Percentiles rank a stretch among this genome's conserved stretches.
Evolutionary conservation across 306 rosid genomes (phyloP).

Genomic region (Malus asiatica): DNA sequence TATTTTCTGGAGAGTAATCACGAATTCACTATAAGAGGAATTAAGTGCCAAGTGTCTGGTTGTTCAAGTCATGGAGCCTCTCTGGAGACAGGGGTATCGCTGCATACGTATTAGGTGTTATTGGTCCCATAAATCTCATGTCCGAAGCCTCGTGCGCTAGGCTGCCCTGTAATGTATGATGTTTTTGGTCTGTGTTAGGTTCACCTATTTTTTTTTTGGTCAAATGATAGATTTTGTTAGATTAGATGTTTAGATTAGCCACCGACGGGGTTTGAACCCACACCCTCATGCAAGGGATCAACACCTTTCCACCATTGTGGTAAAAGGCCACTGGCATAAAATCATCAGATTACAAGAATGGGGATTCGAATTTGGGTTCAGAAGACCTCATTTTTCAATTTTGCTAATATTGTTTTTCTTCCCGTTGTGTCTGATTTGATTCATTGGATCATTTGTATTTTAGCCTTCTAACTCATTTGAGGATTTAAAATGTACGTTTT

Average conservation of each 20-base stretch:
- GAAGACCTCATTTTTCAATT: background rate
- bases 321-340: no score
- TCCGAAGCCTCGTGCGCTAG: background rate
- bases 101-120: background rate
- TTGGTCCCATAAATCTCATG: background rate
- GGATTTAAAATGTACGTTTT: background rate
- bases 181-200: background rate
- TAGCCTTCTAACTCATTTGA: background rate
- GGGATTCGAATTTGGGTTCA: no score
- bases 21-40: background rate
- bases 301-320: no score
- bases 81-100: no score
- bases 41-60: background rate
- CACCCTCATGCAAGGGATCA: no score
- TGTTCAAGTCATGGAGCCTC: background rate
- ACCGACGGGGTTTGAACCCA: no score
- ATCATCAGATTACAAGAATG: no score
- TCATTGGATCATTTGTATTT: background rate
- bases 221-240: no score
- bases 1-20: background rate
- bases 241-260: no score
- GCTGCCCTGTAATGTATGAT: background rate
- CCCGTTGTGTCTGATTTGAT: background rate
- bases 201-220: background rate
- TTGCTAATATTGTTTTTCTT: background rate